Conservation (phyloP, 169 alveolate genomes). For the Perkinsus olseni region DNA sequence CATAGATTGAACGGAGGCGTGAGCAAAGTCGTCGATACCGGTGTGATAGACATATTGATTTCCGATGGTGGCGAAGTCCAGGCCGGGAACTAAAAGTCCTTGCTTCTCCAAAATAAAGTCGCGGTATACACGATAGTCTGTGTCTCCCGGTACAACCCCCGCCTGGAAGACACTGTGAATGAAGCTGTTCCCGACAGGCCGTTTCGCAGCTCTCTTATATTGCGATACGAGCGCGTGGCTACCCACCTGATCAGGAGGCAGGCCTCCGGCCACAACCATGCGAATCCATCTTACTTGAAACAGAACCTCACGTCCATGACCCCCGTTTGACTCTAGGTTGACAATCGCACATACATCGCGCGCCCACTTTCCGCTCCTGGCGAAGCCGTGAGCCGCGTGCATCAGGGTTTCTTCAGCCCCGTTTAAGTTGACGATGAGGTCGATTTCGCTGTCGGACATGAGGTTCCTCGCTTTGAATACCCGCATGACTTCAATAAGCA, state of each 20-base stretch:
- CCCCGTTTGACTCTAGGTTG: neutral
- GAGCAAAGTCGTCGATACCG: neutral
- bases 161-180: neutral
- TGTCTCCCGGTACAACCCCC: neutral
- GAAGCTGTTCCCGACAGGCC: neutral
- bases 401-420: neutral
- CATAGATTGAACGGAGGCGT: neutral
- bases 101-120: neutral
- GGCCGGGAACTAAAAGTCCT: neutral
- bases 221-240: neutral
- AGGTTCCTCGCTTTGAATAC: neutral
- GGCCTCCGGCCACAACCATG: neutral
- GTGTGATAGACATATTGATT: neutral
- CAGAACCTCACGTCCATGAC: neutral
- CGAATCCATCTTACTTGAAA: neutral
- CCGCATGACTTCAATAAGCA: neutral
- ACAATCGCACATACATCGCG: neutral
- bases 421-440: neutral
- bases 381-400: neutral
- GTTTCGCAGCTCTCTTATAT: neutral
- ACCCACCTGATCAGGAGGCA: neutral
- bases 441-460: neutral
- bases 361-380: neutral
- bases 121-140: neutral
- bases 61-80: neutral